phyloP scores from a whole-genome alignment of 2,329 filamentous ascomycete genomes.

The Claviceps sorghi region DNA sequence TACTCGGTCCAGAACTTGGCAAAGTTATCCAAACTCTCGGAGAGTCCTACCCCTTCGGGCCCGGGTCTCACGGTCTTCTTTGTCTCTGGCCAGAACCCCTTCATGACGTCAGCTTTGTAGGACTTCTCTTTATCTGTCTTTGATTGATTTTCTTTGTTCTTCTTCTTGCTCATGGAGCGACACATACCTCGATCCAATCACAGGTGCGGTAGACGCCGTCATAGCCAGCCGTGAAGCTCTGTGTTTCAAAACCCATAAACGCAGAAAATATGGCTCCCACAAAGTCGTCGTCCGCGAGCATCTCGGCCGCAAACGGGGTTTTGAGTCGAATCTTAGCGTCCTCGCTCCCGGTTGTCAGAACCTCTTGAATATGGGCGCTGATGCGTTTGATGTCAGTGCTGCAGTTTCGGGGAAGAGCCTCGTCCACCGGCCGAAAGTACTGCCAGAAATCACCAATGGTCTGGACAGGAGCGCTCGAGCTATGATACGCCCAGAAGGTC shows the following conservation, averaged over 20 bases:
- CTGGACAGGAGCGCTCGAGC: conserved; percentile 60
- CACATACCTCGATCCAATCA: conserved; percentile 16
- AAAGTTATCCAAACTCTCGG: conserved; percentile 38
- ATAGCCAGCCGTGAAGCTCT: no score
- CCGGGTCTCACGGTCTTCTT: conserved; percentile 3
- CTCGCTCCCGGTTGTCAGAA: conserved; percentile 23
- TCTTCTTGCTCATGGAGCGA: not conserved
- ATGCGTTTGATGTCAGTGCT: conserved; percentile 43
- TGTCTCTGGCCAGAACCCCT: not conserved
- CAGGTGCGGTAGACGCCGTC: conserved; percentile 22
- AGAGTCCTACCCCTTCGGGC: conserved; percentile 33
- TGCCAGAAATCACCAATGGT: conserved; percentile 61
- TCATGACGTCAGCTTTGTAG: not conserved
- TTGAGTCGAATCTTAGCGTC: conserved; percentile 27
- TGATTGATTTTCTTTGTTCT: not conserved
- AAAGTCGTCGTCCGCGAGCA: conserved; percentile 31
- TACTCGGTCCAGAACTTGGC: conserved; percentile 35
- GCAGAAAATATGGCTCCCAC: conserved; percentile 23
- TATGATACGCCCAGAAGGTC: conserved; percentile 60
- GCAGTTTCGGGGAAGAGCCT: conserved; percentile 41
- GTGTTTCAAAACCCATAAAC: no score
- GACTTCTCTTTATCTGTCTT: not conserved
- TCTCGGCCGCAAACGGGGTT: conserved; percentile 26
- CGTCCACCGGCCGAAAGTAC: conserved; percentile 31
- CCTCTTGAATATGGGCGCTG: conserved; percentile 31